Conservation (phyloP, 768 basidiomycete genomes). For the Phylloporus sp. region DNA sequence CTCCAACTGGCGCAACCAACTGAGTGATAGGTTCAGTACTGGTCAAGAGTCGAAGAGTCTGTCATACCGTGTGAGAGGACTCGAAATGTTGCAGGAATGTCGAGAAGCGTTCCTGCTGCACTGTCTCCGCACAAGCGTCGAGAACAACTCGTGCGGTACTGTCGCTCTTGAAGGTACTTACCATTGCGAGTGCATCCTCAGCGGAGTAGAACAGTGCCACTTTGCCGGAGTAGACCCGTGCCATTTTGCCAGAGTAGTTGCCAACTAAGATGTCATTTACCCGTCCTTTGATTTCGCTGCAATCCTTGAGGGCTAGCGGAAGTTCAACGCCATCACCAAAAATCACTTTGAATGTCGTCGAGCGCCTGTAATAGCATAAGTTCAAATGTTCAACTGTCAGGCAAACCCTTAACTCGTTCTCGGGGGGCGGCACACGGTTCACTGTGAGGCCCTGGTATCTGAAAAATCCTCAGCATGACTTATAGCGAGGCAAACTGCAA, state of each 20-base stretch:
- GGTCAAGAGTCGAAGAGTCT: neutral
- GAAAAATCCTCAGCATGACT: slow-evolving; percentile 2
- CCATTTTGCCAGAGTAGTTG: slow-evolving; percentile 40
- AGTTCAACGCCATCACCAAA: slow-evolving; percentile 48
- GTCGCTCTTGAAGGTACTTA: slow-evolving; percentile 48
- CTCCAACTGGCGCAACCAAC: slow-evolving; percentile 54
- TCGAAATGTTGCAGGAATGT: slow-evolving; percentile 47
- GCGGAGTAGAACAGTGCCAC: slow-evolving; percentile 60
- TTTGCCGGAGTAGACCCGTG: slow-evolving; percentile 54
- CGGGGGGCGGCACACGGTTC: neutral
- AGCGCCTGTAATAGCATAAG: slow-evolving; percentile 15
- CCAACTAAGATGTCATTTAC: slow-evolving; percentile 38
- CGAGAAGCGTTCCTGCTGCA: slow-evolving; percentile 44
- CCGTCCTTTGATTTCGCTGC: slow-evolving; percentile 28
- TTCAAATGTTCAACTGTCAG: neutral
- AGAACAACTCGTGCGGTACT: slow-evolving; percentile 46
- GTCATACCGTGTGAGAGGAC: slow-evolving; percentile 49
- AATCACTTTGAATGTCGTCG: slow-evolving; percentile 41
- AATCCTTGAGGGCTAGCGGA: slow-evolving; percentile 44
- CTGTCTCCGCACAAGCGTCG: slow-evolving; percentile 35
- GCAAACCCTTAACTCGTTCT: slow-evolving; percentile 20
- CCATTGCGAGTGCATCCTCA: slow-evolving; percentile 42
- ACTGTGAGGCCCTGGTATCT: slow-evolving; percentile 25
- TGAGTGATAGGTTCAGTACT: slow-evolving; percentile 22
- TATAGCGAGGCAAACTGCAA: slow-evolving; percentile 8